Conservation (phyloP, 768 basidiomycete species). For the Strobilomyces dryophilus region DNA sequence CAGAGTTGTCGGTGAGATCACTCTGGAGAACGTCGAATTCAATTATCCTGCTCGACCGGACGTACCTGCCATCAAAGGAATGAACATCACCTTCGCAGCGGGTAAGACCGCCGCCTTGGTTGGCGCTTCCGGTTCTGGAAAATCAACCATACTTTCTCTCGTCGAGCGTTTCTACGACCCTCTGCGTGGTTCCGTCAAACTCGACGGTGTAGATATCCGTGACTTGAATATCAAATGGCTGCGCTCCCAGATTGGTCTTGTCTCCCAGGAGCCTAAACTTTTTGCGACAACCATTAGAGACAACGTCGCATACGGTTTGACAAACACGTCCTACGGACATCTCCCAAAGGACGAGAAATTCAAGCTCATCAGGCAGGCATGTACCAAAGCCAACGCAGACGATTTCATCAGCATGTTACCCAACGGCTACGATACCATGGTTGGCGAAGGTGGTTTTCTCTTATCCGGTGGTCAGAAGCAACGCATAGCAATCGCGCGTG, state of each 20-base stretch:
- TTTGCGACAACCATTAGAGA: slow-evolving; percentile 81
- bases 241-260: slow-evolving; percentile 81
- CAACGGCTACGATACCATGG: slow-evolving; percentile 78
- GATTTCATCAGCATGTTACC: slow-evolving; percentile 83
- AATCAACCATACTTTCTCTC: slow-evolving; percentile 72
- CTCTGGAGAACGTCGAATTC: slow-evolving; percentile 73
- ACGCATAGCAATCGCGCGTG: slow-evolving; percentile 85
- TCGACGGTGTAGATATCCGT: slow-evolving; percentile 68
- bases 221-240: slow-evolving; percentile 83
- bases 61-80: slow-evolving; percentile 75
- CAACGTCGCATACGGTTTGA: slow-evolving; percentile 84
- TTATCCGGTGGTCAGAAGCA: slow-evolving; percentile 85
- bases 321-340: slow-evolving; percentile 65
- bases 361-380: slow-evolving; percentile 75
- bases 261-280: slow-evolving; percentile 83
- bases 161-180: slow-evolving; percentile 92
- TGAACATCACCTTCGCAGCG: slow-evolving; percentile 62
- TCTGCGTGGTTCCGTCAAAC: slow-evolving; percentile 54
- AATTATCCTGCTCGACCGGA: slow-evolving; percentile 79
- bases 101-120: slow-evolving; percentile 79
- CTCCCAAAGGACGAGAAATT: slow-evolving; percentile 71
- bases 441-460: slow-evolving; percentile 85
- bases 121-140: slow-evolving; percentile 76
- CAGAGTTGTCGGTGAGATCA: slow-evolving; percentile 64
- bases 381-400: slow-evolving; percentile 85